phyloP scores from a whole-genome alignment of 805 yeast genomes.

The Cephaloascus albidus region DNA sequence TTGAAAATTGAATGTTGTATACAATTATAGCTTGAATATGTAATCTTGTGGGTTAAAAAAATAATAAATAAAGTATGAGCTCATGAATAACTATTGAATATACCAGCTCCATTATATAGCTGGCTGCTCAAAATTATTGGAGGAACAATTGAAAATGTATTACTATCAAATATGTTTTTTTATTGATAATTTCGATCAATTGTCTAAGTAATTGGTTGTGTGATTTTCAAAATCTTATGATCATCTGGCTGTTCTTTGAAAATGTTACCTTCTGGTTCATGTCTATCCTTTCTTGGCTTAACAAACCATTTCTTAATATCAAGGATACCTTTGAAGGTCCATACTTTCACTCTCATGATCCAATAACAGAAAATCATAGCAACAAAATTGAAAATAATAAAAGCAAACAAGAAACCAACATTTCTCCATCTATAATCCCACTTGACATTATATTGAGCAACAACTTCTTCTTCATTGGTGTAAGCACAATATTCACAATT shows the following conservation, averaged over 20 bases:
- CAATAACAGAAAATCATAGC: slow-evolving; percentile 28
- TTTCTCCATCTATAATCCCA: slow-evolving; percentile 54
- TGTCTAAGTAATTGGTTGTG: too few species aligned
- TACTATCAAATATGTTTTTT: too few species aligned
- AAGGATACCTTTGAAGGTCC: not conserved
- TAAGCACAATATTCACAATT: slow-evolving; percentile 23
- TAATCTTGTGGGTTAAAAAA: too few species aligned
- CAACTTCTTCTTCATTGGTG: slow-evolving; percentile 15
- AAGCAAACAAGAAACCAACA: slow-evolving; percentile 44
- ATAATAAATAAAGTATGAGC: too few species aligned
- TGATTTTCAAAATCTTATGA: not conserved
- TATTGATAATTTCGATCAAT: too few species aligned
- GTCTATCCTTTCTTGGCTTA: not conserved
- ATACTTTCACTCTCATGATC: slow-evolving; percentile 20
- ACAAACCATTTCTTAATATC: not conserved
- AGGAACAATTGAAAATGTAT: too few species aligned
- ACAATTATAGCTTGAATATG: too few species aligned
- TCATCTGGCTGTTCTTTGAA: not conserved
- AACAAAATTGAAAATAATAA: slow-evolving; percentile 25
- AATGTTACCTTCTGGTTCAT: not conserved
- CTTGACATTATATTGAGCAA: slow-evolving; percentile 21
- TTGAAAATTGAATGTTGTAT: too few species aligned
- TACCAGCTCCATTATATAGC: too few species aligned
- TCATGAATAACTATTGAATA: too few species aligned
- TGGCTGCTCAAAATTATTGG: too few species aligned